Percentiles rank a stretch among this genome's conserved stretches.
These are phyloP conservation scores for Plasmodium fragile DNA, from an alignment of 169 alveolate genomes.

Conservation along the genomic window DNA sequence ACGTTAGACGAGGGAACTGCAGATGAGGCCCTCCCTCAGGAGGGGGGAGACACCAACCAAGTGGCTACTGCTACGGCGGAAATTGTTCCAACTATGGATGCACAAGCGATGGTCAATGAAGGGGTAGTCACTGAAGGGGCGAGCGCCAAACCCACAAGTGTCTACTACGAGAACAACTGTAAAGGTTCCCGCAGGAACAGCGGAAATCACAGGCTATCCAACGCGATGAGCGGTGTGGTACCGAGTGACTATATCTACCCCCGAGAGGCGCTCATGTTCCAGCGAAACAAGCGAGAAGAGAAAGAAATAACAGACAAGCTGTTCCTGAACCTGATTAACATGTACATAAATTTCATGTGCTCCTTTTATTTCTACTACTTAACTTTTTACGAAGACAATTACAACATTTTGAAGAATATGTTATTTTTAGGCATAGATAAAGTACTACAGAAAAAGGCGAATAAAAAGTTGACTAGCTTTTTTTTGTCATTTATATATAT, in stretches of 20 bases:
- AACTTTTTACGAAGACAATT: conserved; percentile 53
- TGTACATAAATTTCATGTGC: conserved; percentile 59
- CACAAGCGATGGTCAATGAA: neutral
- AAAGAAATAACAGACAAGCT: conserved; percentile 34
- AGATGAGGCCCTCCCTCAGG: neutral
- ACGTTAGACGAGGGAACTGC: neutral
- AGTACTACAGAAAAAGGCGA: conserved; percentile 8
- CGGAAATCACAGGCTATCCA: neutral
- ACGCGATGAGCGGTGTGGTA: neutral
- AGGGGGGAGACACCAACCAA: neutral
- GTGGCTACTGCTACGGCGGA: neutral
- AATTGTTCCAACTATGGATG: neutral
- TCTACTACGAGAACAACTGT: neutral
- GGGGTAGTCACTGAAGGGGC: neutral
- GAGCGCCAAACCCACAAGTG: neutral
- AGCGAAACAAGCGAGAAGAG: conserved; percentile 3
- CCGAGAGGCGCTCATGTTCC: neutral
- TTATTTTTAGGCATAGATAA: conserved; percentile 52
- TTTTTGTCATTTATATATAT: conserved; percentile 45
- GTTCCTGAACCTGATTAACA: conserved; percentile 39
- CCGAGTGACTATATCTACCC: neutral
- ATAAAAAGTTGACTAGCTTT: conserved; percentile 49
- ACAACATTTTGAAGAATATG: conserved; percentile 32
- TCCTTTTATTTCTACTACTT: conserved; percentile 48
- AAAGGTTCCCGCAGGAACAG: neutral